phyloP scores from a whole-genome alignment of 2,329 filamentous ascomycete genomes.

The Cylindrodendrum hubeiense region DNA sequence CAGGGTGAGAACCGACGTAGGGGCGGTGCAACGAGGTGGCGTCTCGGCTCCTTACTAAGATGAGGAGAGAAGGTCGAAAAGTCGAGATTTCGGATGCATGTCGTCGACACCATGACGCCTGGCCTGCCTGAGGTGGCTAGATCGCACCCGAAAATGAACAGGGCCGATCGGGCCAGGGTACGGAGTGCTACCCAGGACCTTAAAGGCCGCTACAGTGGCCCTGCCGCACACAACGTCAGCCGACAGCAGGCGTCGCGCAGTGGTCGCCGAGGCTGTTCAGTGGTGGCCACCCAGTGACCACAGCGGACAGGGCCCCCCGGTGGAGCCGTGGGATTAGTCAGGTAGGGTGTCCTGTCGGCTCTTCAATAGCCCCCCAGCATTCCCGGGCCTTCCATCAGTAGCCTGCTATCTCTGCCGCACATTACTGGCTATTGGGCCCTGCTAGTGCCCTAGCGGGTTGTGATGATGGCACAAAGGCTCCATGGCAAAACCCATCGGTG shows the following conservation, averaged over 20 bases:
- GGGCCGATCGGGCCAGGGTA: conserved; percentile 24
- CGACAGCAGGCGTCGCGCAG: not conserved
- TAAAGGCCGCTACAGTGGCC: not conserved
- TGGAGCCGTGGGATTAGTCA: conserved; percentile 25
- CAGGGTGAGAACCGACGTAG: conserved; percentile 5
- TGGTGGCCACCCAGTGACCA: conserved; percentile 8
- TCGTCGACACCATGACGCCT: conserved; percentile 38
- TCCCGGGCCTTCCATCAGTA: conserved; percentile 4
- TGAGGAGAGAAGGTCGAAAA: conserved; percentile 17
- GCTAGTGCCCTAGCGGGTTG: conserved; percentile 21
- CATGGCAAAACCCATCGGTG: conserved; percentile 45
- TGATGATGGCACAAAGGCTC: conserved; percentile 35
- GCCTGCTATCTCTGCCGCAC: conserved; percentile 7
- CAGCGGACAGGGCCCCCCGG: conserved; percentile 7
- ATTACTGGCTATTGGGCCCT: not conserved
- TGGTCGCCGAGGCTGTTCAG: conserved; percentile 15
- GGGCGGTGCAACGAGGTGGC: conserved; percentile 18
- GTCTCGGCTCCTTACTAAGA: conserved; percentile 24
- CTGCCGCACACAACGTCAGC: conserved; percentile 24
- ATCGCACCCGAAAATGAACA: conserved; percentile 33
- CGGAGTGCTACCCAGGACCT: conserved; percentile 12
- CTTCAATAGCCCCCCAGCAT: conserved; percentile 23
- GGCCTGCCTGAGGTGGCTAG: conserved; percentile 27
- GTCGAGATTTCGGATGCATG: conserved; percentile 42
- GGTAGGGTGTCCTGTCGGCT: conserved; percentile 8